A percentile compares a stretch with the other conserved stretches of the same genome.
These are phyloP conservation scores for Camillea tinctor DNA, from an alignment of 2,329 filamentous ascomycete genomes.

Conservation along the genomic window DNA sequence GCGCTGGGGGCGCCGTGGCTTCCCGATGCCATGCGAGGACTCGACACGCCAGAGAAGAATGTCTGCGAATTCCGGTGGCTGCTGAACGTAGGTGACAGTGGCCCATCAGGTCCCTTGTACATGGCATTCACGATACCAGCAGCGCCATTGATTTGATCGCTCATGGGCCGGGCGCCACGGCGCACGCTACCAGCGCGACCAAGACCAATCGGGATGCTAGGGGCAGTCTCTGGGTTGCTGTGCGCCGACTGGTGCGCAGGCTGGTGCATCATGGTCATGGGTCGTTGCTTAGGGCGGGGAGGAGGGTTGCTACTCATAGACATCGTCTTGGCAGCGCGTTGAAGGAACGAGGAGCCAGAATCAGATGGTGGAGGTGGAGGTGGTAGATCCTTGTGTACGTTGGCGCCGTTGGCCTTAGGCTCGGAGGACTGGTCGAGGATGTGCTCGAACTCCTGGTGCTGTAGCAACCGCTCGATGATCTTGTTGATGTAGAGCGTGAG, in stretches of 20 bases:
- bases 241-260: slow-evolving; percentile 41
- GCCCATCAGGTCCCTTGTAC: slow-evolving; percentile 72
- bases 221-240: slow-evolving; percentile 70
- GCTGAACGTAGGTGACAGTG: slow-evolving; percentile 58
- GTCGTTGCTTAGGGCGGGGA: slow-evolving; percentile 48
- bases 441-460: slow-evolving; percentile 92
- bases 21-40: slow-evolving; percentile 36
- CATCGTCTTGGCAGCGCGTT: slow-evolving; percentile 59
- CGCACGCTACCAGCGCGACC: slow-evolving; percentile 54
- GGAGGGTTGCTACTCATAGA: slow-evolving; percentile 38
- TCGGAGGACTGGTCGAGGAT: slow-evolving; percentile 81
- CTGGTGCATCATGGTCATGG: slow-evolving; percentile 56
- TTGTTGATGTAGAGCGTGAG: slow-evolving; percentile 98
- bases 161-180: slow-evolving; percentile 55
- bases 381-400: slow-evolving; percentile 82
- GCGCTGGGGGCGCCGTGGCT: slow-evolving; percentile 49
- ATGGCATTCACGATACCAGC: slow-evolving; percentile 83
- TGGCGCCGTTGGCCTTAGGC: slow-evolving; percentile 46
- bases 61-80: slow-evolving; percentile 61
- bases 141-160: slow-evolving; percentile 61
- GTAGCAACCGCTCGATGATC: slow-evolving; percentile 92
- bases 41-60: slow-evolving; percentile 51
- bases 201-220: slow-evolving; percentile 69
- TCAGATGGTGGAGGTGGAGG: slow-evolving; percentile 67
- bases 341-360: slow-evolving; percentile 52